A percentile compares a stretch with the other conserved stretches of the same genome.
phyloP scores from a whole-genome alignment of 352 stramenopile genomes.

The Pythium rishiriense region DNA sequence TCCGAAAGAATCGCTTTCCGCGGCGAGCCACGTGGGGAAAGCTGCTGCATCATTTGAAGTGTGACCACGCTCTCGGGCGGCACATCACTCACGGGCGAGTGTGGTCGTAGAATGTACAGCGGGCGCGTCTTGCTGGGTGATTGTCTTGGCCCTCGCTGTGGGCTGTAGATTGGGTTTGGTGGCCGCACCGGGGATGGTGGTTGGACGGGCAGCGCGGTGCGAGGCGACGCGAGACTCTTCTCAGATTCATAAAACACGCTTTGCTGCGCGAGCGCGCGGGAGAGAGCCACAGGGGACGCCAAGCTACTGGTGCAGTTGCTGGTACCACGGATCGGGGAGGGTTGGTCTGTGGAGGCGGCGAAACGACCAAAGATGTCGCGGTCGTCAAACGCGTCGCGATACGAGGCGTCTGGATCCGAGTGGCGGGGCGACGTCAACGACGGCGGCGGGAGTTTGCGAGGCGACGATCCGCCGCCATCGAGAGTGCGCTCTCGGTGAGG shows the following conservation, averaged over 20 bases:
- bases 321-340: neutral
- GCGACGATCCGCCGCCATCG: neutral
- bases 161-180: neutral
- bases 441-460: neutral
- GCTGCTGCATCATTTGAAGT: constrained; percentile 27
- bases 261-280: constrained; percentile 11
- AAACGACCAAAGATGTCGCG: constrained; percentile 29
- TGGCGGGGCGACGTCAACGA: constrained; percentile 19
- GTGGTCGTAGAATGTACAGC: constrained; percentile 21
- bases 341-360: constrained; percentile 14
- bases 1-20: constrained; percentile 38
- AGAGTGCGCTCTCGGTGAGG: neutral
- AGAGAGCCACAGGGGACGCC: neutral
- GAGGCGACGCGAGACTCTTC: constrained; percentile 20
- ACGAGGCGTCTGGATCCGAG: constrained; percentile 22
- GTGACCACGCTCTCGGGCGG: constrained; percentile 25
- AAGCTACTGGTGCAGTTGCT: constrained; percentile 1
- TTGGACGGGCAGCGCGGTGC: constrained; percentile 1
- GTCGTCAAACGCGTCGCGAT: constrained; percentile 25
- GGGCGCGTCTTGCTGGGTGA: constrained; percentile 21
- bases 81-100: constrained; percentile 26
- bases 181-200: neutral
- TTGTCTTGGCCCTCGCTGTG: neutral
- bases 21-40: constrained; percentile 23
- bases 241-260: neutral